Evolutionary conservation across 2,329 filamentous ascomycete genomes (phyloP).

Genomic region (Ascochyta clinopodiicola): DNA sequence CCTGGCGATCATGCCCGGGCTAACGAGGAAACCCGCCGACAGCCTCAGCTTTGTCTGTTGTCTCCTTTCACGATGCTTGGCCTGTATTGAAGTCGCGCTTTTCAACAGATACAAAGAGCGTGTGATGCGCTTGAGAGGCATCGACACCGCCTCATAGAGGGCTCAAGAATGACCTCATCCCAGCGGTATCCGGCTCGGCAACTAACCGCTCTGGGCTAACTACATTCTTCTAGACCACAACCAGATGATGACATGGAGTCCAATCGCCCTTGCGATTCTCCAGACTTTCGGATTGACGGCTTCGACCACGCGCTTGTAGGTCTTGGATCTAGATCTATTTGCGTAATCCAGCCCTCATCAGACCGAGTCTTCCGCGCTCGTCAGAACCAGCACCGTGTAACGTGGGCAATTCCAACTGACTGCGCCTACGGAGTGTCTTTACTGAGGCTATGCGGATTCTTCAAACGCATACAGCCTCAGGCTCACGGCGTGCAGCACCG

Average conservation of each 20-base stretch:
- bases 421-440: not conserved
- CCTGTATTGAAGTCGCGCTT: not conserved
- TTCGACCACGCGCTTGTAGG: constrained; percentile 20
- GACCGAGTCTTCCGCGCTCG: constrained; percentile 11
- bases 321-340: constrained; percentile 13
- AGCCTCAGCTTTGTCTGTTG: not conserved
- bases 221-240: constrained; percentile 31
- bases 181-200: constrained; percentile 15
- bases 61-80: not conserved
- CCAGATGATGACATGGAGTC: constrained; percentile 39
- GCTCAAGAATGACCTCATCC: constrained; percentile 15
- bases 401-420: constrained; percentile 4
- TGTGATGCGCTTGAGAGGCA: constrained; percentile 1
- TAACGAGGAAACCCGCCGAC: not conserved
- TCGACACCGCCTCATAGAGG: constrained; percentile 11
- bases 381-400: not conserved
- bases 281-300: constrained; percentile 30
- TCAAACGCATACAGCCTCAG: constrained; percentile 18
- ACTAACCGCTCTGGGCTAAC: constrained; percentile 19
- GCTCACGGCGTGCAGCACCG: constrained; percentile 6
- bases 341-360: constrained; percentile 14
- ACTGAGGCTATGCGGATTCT: not conserved
- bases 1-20: constrained; percentile 8
- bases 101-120: not conserved
- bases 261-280: constrained; percentile 32